Conservation (phyloP, 305 asterid genomes). For the Solanum hybrid region DNA sequence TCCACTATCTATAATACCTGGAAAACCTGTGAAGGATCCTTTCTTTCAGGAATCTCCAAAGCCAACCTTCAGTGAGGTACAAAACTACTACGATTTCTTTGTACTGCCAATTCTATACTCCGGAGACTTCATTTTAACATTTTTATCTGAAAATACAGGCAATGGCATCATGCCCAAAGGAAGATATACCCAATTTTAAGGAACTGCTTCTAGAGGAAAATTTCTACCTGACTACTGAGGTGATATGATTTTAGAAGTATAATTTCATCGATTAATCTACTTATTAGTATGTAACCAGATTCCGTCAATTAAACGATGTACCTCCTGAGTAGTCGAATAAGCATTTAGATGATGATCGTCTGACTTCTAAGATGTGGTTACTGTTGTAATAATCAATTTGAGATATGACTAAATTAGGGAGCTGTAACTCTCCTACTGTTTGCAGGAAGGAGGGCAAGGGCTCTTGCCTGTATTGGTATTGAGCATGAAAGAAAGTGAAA, state of each 20-base stretch:
- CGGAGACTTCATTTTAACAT: neutral
- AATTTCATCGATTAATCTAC: neutral
- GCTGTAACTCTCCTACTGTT: neutral
- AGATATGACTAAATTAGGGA: neutral
- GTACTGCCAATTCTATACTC: neutral
- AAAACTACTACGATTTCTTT: neutral
- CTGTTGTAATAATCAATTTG: neutral
- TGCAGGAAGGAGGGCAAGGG: conserved; percentile 85
- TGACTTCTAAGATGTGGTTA: neutral
- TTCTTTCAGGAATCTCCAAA: conserved; percentile 60
- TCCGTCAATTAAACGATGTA: neutral
- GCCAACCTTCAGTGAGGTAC: conserved; percentile 68
- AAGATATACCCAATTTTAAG: conserved; percentile 56
- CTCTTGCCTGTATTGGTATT: conserved; percentile 67
- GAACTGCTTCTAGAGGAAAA: conserved; percentile 77
- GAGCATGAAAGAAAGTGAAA: conserved; percentile 49
- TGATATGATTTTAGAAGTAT: conserved; percentile 6
- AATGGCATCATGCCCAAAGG: conserved; percentile 80
- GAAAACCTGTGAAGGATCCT: conserved; percentile 59
- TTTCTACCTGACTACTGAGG: conserved; percentile 82
- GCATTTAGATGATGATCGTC: neutral
- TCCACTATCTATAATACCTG: conserved; percentile 55
- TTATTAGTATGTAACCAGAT: neutral
- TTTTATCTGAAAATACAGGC: conserved; percentile 29
- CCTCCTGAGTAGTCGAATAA: neutral